Evolutionary conservation across 1,284 basidiomycete species (phyloP).

Genomic region (Cutaneotrichosporon cutaneum): DNA sequence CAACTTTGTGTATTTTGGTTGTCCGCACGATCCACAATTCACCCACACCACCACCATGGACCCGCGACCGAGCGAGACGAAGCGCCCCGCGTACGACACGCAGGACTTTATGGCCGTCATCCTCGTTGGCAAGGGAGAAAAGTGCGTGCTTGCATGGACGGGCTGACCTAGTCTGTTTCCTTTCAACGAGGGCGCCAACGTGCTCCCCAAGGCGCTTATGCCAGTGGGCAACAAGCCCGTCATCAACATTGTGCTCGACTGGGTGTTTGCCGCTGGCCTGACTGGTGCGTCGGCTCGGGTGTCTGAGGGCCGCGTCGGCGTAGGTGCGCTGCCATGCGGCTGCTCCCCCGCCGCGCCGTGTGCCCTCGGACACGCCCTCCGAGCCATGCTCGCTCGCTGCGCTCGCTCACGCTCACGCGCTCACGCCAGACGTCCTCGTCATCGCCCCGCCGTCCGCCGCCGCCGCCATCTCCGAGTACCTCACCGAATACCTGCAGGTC

Average conservation of each 20-base stretch:
- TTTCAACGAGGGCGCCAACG: slow-evolving; percentile 49
- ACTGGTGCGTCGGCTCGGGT: slow-evolving; percentile 60
- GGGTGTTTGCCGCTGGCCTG: slow-evolving; percentile 83
- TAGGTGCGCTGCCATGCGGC: background rate
- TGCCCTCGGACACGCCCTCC: background rate
- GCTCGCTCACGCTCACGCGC: background rate
- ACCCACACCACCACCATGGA: slow-evolving; percentile 8
- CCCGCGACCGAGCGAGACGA: background rate
- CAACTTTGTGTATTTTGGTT: background rate
- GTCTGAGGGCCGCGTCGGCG: background rate
- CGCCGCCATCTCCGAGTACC: slow-evolving; percentile 71
- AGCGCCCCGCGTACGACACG: slow-evolving; percentile 13
- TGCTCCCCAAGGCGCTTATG: slow-evolving; percentile 68
- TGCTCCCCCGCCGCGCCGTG: background rate
- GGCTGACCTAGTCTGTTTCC: slow-evolving; percentile 44
- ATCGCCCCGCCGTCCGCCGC: slow-evolving; percentile 76
- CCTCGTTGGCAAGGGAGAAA: slow-evolving; percentile 80
- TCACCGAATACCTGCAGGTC: slow-evolving; percentile 60
- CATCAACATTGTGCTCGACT: slow-evolving; percentile 76
- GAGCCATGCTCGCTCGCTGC: too few relatives aligned
- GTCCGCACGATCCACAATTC: background rate
- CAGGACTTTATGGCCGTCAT: slow-evolving; percentile 79
- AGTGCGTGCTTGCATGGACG: slow-evolving; percentile 58
- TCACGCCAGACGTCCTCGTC: slow-evolving; percentile 69
- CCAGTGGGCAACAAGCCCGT: slow-evolving; percentile 84